These are phyloP conservation scores for Chaetomiaceae sp. DNA, from an alignment of 2,329 filamentous ascomycete species.

Conservation along the genomic window DNA sequence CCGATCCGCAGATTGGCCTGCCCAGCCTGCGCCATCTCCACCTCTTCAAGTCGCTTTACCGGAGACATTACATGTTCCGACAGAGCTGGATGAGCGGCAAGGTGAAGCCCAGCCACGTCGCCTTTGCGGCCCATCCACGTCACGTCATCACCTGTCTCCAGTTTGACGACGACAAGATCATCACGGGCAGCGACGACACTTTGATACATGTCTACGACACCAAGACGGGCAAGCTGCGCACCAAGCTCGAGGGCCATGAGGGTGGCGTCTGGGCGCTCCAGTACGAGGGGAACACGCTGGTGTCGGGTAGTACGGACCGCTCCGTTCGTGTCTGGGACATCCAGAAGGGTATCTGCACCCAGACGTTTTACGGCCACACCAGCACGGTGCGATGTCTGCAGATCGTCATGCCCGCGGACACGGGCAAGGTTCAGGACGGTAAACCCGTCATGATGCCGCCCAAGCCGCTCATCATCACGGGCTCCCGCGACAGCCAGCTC, in stretches of 20 bases:
- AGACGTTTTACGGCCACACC: slow-evolving; percentile 96
- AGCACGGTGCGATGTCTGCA: slow-evolving; percentile 95
- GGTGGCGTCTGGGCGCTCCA: slow-evolving; percentile 97
- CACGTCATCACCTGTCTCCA: slow-evolving; percentile 97
- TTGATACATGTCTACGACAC: slow-evolving; percentile 98
- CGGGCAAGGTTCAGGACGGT: slow-evolving; percentile 67
- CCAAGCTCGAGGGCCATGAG: slow-evolving; percentile 86
- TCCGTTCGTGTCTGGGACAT: slow-evolving; percentile 99
- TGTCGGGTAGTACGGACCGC: slow-evolving; percentile 92
- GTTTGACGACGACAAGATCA: slow-evolving; percentile 96
- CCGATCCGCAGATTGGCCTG: slow-evolving; percentile 75
- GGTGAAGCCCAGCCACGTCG: slow-evolving; percentile 82
- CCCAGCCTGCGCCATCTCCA: slow-evolving; percentile 77
- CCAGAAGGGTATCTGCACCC: slow-evolving; percentile 83
- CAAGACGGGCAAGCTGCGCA: slow-evolving; percentile 80
- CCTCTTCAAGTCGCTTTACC: slow-evolving; percentile 93
- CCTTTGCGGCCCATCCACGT: slow-evolving; percentile 91
- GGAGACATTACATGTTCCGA: slow-evolving; percentile 84
- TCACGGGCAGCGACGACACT: slow-evolving; percentile 95
- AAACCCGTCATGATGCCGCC: slow-evolving; percentile 83
- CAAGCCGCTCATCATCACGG: slow-evolving; percentile 93
- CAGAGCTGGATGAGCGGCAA: slow-evolving; percentile 87
- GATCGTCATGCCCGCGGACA: slow-evolving; percentile 81
- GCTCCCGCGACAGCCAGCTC: slow-evolving; percentile 88
- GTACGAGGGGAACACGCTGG: slow-evolving; percentile 90